Conservation (phyloP, 345 rosid species). For the thale cress (Arabidopsis thaliana) region DNA sequence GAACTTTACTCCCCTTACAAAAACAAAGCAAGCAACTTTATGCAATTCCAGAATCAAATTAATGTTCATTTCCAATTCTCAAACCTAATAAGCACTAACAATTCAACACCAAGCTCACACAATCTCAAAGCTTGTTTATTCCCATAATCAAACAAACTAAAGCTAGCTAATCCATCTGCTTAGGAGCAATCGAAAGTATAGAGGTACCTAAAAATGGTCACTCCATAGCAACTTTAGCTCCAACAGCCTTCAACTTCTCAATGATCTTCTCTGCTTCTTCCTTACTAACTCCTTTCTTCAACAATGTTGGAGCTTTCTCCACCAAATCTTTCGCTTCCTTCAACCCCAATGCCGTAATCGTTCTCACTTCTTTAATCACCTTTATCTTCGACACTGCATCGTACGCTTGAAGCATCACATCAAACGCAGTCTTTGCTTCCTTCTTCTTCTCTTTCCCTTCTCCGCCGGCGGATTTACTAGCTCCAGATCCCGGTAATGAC, state of each 20-base stretch:
- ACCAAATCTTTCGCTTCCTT: slow-evolving; percentile 98
- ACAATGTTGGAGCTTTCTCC: slow-evolving; percentile 80
- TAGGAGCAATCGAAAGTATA: not conserved
- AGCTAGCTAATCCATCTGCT: slow-evolving; percentile 1
- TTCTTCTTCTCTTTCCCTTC: slow-evolving; percentile 58
- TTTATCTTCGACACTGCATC: slow-evolving; percentile 79
- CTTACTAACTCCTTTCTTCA: slow-evolving; percentile 90
- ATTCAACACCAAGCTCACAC: not conserved
- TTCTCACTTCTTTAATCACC: slow-evolving; percentile 92
- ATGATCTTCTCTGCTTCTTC: slow-evolving; percentile 91
- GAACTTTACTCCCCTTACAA: not conserved
- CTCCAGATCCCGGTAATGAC: slow-evolving; percentile 59
- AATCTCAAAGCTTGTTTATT: not conserved
- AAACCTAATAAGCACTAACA: slow-evolving; percentile 1
- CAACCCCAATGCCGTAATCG: slow-evolving; percentile 78
- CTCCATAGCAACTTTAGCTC: slow-evolving; percentile 87
- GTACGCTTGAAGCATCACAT: slow-evolving; percentile 81
- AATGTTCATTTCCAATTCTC: not conserved
- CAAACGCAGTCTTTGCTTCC: slow-evolving; percentile 74
- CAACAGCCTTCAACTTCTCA: slow-evolving; percentile 79
- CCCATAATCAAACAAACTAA: slow-evolving; percentile 10
- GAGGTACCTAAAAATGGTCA: slow-evolving; percentile 48
- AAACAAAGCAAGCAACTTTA: slow-evolving; percentile 23
- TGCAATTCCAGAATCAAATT: not conserved
- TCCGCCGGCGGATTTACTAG: slow-evolving; percentile 49